Evolutionary conservation across 495 filamentous ascomycete species (phyloP).

Genomic region (Penicillium longicatenatum): DNA sequence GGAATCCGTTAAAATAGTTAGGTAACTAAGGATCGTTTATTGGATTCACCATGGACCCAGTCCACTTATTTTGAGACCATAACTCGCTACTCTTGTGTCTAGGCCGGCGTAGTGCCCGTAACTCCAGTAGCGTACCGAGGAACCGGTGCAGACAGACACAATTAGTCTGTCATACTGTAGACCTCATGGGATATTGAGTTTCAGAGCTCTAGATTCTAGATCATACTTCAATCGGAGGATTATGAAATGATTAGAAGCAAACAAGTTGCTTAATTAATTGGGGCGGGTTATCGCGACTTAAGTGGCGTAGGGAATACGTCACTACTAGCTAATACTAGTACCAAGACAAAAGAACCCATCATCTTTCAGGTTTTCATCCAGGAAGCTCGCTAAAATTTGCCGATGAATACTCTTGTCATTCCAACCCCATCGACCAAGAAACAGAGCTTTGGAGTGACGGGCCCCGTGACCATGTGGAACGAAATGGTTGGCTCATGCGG

Average conservation of each 20-base stretch:
- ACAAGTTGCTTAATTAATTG: too few species aligned
- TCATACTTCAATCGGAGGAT: not conserved
- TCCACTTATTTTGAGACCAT: not conserved
- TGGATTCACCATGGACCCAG: too few species aligned
- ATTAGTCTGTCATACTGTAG: too few species aligned
- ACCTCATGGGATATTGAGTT: not conserved
- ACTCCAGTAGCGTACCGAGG: not conserved
- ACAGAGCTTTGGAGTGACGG: not conserved
- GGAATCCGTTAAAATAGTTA: too few species aligned
- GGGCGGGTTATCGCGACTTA: not conserved
- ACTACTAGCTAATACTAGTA: not conserved
- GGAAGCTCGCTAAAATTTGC: not conserved
- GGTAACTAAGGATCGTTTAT: too few species aligned
- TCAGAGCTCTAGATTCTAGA: not conserved
- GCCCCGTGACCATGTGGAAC: conserved; percentile 2
- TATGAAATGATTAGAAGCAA: too few species aligned
- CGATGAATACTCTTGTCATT: not conserved
- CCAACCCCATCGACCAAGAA: conserved; percentile 1
- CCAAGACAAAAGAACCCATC: not conserved
- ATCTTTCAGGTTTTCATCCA: not conserved
- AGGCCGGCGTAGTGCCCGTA: not conserved
- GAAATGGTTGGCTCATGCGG: conserved; percentile 8
- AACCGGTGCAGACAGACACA: not conserved
- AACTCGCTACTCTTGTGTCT: not conserved
- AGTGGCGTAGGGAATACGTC: not conserved